phyloP scores from a whole-genome alignment of 192 early-diverging fungal genomes.

The Physocladia obscura region DNA sequence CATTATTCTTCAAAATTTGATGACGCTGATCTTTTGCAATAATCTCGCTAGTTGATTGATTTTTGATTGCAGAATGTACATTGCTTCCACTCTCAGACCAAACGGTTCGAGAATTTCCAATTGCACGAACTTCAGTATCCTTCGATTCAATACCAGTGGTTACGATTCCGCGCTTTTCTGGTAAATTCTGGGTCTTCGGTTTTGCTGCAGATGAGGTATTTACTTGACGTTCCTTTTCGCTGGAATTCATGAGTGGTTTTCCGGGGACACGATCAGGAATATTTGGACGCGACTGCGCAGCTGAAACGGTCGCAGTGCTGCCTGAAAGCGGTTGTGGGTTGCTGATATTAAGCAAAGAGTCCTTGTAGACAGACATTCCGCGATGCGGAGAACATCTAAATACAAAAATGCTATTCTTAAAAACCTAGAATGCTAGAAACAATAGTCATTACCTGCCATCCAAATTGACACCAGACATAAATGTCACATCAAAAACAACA shows the following conservation, averaged over 20 bases:
- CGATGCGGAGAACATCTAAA: slow-evolving; percentile 69
- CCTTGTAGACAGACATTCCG: slow-evolving; percentile 66
- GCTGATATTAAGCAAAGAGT: slow-evolving; percentile 73
- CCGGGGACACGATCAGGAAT: slow-evolving; percentile 29
- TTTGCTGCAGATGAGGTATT: background rate
- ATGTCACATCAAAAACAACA: slow-evolving; percentile 81
- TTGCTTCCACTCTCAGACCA: background rate
- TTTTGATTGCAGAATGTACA: background rate
- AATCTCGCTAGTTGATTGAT: background rate
- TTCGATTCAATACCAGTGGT: background rate
- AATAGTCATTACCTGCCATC: slow-evolving; percentile 56
- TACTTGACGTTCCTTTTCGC: background rate
- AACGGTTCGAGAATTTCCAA: background rate
- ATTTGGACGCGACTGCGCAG: background rate
- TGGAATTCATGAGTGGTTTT: slow-evolving; percentile 13
- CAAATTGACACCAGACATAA: slow-evolving; percentile 78
- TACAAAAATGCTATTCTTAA: background rate
- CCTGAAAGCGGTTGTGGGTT: slow-evolving; percentile 50
- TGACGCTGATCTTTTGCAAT: slow-evolving; percentile 5
- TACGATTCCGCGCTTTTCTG: background rate
- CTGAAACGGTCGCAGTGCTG: slow-evolving; percentile 12
- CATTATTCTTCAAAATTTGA: slow-evolving; percentile 8
- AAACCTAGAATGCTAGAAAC: background rate
- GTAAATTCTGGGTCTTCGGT: background rate
- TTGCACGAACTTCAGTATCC: background rate